Percentiles rank a stretch among this genome's conserved stretches.
phyloP scores from a whole-genome alignment of 139 green algal genomes.

The Mychonastes homosphaera region DNA sequence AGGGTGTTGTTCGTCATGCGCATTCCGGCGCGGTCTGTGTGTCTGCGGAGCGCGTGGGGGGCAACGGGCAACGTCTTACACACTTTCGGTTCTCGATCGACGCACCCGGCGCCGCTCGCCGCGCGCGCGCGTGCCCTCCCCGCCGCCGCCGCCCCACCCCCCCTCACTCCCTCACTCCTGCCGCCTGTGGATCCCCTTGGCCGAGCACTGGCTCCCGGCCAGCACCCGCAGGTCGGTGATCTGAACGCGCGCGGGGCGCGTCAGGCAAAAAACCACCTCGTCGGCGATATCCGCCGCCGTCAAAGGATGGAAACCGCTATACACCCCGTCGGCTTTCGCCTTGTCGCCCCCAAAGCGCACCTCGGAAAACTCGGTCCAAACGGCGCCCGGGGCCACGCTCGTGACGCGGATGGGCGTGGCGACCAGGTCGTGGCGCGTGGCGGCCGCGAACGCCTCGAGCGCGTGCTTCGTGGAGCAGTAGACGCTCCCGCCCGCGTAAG shows the following conservation, averaged over 20 bases:
- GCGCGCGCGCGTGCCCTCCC: too few species aligned
- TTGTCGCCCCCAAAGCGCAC: slow-evolving; percentile 58
- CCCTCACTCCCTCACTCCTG: too few species aligned
- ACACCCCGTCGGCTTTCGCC: slow-evolving; percentile 50
- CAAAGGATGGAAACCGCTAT: slow-evolving; percentile 56
- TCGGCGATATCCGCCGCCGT: slow-evolving; percentile 70
- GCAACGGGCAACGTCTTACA: too few species aligned
- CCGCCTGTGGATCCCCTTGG: slow-evolving; percentile 36
- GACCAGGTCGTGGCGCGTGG: slow-evolving; percentile 65
- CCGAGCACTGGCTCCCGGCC: slow-evolving; percentile 39
- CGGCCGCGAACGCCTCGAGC: slow-evolving; percentile 51
- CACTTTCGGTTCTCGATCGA: too few species aligned
- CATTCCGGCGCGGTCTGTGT: too few species aligned
- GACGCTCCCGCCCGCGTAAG: slow-evolving; percentile 56
- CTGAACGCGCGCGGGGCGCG: slow-evolving; percentile 41
- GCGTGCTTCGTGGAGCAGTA: slow-evolving; percentile 76
- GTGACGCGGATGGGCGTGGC: slow-evolving; percentile 60
- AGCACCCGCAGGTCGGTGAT: slow-evolving; percentile 50
- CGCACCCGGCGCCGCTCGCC: too few species aligned
- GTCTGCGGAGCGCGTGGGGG: too few species aligned
- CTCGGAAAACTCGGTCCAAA: slow-evolving; percentile 64
- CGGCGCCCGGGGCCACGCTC: slow-evolving; percentile 44
- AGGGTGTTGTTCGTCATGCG: too few species aligned
- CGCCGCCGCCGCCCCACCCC: too few species aligned
- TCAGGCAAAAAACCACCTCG: slow-evolving; percentile 58